A percentile compares a stretch with the other conserved stretches of the same genome.
Evolutionary conservation across 2,329 filamentous ascomycete genomes (phyloP).

Genomic region (Trichoderma gracile): DNA sequence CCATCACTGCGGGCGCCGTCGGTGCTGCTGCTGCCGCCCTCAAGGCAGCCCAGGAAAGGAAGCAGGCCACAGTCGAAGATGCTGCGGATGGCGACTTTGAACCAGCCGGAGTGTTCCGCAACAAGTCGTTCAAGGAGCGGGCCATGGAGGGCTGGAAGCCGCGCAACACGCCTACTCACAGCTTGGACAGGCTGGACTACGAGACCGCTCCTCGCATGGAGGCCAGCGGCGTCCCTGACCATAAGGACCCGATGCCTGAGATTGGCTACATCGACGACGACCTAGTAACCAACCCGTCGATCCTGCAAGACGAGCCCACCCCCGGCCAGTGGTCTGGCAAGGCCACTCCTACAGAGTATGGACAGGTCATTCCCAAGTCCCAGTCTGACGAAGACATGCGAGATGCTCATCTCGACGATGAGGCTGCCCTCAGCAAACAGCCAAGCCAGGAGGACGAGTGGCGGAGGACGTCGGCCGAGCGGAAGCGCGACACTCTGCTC

Average conservation of each 20-base stretch:
- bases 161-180: slow-evolving; percentile 58
- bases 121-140: slow-evolving; percentile 67
- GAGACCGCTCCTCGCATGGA: slow-evolving; percentile 58
- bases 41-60: slow-evolving; percentile 51
- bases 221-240: slow-evolving; percentile 68
- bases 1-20: slow-evolving; percentile 59
- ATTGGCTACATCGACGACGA: slow-evolving; percentile 70
- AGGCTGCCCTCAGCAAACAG: slow-evolving; percentile 55
- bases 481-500: slow-evolving; percentile 65
- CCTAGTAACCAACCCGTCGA: slow-evolving; percentile 80
- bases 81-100: slow-evolving; percentile 44
- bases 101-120: slow-evolving; percentile 56
- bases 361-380: slow-evolving; percentile 32
- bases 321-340: slow-evolving; percentile 57
- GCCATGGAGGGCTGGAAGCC: slow-evolving; percentile 58
- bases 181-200: slow-evolving; percentile 58
- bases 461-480: slow-evolving; percentile 61
- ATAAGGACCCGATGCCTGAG: slow-evolving; percentile 72
- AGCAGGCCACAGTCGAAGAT: slow-evolving; percentile 41
- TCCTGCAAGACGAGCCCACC: slow-evolving; percentile 62
- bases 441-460: slow-evolving; percentile 64
- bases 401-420: slow-evolving; percentile 41
- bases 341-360: slow-evolving; percentile 49
- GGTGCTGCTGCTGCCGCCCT: slow-evolving; percentile 54
- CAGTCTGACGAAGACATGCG: slow-evolving; percentile 40